Evolutionary conservation across 108 stramenopile species (phyloP).

Genomic region (Chaetoceros tenuissimus): DNA sequence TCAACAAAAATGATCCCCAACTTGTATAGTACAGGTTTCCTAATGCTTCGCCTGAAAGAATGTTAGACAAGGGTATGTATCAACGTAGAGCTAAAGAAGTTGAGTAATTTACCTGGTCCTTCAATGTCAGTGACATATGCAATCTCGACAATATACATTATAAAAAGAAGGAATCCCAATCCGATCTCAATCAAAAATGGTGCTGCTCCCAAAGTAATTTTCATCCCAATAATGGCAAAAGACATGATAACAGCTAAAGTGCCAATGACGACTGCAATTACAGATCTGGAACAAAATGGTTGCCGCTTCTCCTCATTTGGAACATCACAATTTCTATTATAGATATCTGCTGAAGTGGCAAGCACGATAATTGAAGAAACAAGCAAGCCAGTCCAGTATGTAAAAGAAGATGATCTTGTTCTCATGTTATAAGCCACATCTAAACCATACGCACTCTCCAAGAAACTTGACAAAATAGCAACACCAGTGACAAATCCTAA

Average conservation of each 20-base stretch:
- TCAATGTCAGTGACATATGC: constrained; percentile 1
- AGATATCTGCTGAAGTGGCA: constrained; percentile 6
- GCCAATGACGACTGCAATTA: constrained; percentile 57
- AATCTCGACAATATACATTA: neutral
- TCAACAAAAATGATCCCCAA: constrained; percentile 4
- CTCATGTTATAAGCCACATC: neutral
- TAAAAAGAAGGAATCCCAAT: neutral
- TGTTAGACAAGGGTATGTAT: no score
- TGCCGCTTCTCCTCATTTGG: neutral
- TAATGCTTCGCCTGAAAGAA: no score
- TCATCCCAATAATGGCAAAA: constrained; percentile 10
- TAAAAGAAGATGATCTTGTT: constrained; percentile 3
- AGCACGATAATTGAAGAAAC: constrained; percentile 3
- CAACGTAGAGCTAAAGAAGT: no score
- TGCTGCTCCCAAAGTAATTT: constrained; percentile 3
- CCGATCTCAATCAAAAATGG: constrained; percentile 3
- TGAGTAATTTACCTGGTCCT: constrained; percentile 16
- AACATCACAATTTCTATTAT: constrained; percentile 1
- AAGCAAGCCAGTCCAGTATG: constrained; percentile 3
- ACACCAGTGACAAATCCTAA: constrained; percentile 4
- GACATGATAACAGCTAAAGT: constrained; percentile 40
- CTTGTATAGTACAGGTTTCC: constrained; percentile 13
- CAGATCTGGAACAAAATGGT: constrained; percentile 48
- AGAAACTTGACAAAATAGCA: neutral
- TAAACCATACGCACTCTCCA: neutral